These are phyloP conservation scores for Andrographis paniculata DNA, from an alignment of 305 asterid genomes.

Conservation along the genomic window DNA sequence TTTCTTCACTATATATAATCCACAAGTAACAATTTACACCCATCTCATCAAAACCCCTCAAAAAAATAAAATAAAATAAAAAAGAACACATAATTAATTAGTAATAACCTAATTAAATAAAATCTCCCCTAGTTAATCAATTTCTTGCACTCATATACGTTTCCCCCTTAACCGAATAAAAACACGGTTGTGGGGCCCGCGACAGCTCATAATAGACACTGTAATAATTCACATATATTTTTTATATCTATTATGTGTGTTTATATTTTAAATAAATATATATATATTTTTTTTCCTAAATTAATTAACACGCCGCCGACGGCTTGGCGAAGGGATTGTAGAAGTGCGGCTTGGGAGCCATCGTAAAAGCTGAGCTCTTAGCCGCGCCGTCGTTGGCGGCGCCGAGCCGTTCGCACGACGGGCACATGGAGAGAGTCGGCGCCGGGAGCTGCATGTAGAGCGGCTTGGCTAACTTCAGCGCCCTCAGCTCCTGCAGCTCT, in stretches of 20 bases:
- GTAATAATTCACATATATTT: too few relatives aligned
- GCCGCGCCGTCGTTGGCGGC: constrained; percentile 18
- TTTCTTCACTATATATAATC: too few relatives aligned
- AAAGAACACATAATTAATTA: too few relatives aligned
- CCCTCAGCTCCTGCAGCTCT: constrained; percentile 56
- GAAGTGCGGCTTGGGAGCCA: constrained; percentile 47
- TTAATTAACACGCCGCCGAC: constrained; percentile 31
- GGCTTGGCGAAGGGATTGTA: constrained; percentile 55
- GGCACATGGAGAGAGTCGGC: constrained; percentile 73
- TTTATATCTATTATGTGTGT: too few relatives aligned
- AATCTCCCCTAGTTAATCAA: neutral
- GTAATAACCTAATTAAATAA: too few relatives aligned
- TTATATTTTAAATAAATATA: neutral
- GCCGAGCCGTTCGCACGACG: constrained; percentile 67
- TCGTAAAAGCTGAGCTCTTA: constrained; percentile 30
- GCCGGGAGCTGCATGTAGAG: constrained; percentile 83
- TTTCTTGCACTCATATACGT: neutral
- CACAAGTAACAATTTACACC: too few relatives aligned
- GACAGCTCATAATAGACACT: too few relatives aligned
- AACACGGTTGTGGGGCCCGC: neutral
- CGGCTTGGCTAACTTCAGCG: constrained; percentile 47
- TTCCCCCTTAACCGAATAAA: neutral
- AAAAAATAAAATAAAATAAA: too few relatives aligned
- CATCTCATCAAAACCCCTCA: too few relatives aligned
- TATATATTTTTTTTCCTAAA: neutral